Percentiles rank a stretch among this genome's conserved stretches.
Evolutionary conservation across 768 basidiomycete genomes (phyloP).

Genomic region (Pulveroboletus sp.): DNA sequence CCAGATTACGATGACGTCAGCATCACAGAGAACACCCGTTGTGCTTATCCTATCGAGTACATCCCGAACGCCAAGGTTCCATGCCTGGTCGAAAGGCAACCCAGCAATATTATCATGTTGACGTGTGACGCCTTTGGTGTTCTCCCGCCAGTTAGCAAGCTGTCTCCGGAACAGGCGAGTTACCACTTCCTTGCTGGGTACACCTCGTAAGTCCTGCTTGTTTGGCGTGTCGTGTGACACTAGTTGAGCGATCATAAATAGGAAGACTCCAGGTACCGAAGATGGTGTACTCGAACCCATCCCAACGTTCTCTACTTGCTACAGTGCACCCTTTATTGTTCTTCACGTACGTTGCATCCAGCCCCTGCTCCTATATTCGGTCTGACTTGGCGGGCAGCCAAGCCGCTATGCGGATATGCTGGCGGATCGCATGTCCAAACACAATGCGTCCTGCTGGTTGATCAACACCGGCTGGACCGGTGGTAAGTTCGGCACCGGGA

Average conservation of each 20-base stretch:
- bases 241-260: conserved; percentile 28
- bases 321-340: conserved; percentile 99
- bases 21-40: conserved; percentile 99
- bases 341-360: conserved; percentile 62
- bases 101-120: conserved; percentile 94
- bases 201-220: conserved; percentile 64
- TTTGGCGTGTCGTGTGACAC: not conserved
- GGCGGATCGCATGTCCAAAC: conserved; percentile 86
- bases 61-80: conserved; percentile 96
- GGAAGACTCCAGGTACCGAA: conserved; percentile 98
- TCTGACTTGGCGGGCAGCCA: conserved; percentile 46
- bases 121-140: conserved; percentile 99
- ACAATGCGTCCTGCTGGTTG: conserved; percentile 93
- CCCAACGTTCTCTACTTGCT: conserved; percentile 99
- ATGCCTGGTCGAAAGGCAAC: conserved; percentile 82
- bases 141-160: conserved; percentile 90
- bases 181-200: conserved; percentile 98
- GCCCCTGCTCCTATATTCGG: not conserved
- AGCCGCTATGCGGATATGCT: conserved; percentile 97
- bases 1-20: conserved; percentile 96
- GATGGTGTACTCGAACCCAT: conserved; percentile 98
- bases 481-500: conserved; percentile 89
- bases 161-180: conserved; percentile 91
- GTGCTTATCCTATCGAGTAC: conserved; percentile 97
- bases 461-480: conserved; percentile 99